A percentile compares a stretch with the other conserved stretches of the same genome.
These are phyloP conservation scores for Astrothelium macrocarpum DNA, from an alignment of 495 filamentous ascomycete species.

Conservation along the genomic window DNA sequence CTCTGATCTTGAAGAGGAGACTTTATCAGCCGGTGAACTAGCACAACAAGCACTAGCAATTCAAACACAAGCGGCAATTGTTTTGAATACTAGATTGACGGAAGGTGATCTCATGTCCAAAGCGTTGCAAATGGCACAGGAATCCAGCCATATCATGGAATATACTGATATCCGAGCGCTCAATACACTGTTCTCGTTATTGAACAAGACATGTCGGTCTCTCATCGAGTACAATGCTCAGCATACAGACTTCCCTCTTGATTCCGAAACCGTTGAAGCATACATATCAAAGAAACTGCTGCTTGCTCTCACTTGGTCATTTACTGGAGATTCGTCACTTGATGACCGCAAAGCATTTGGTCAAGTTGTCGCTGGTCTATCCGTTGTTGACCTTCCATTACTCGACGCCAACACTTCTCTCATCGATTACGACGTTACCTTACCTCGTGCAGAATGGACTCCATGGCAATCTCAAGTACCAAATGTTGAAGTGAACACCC, in stretches of 20 bases:
- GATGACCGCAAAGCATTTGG: conserved; percentile 81
- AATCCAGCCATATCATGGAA: conserved; percentile 94
- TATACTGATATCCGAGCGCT: conserved; percentile 84
- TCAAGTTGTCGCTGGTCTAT: conserved; percentile 64
- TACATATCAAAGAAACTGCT: conserved; percentile 89
- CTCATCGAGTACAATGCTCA: conserved; percentile 92
- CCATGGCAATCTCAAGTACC: conserved; percentile 93
- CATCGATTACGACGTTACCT: conserved; percentile 86
- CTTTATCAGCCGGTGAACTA: conserved; percentile 66
- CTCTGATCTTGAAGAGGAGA: conserved; percentile 90
- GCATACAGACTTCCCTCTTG: conserved; percentile 86
- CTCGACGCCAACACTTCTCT: conserved; percentile 68
- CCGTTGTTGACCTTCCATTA: conserved; percentile 70
- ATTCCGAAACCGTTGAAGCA: conserved; percentile 75
- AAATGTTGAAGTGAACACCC: conserved; percentile 89
- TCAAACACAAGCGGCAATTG: conserved; percentile 64
- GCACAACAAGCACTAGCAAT: conserved; percentile 64
- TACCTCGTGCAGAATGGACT: conserved; percentile 79
- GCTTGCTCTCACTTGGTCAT: conserved; percentile 83
- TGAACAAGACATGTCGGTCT: conserved; percentile 86
- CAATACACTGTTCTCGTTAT: conserved; percentile 84
- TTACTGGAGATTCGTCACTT: conserved; percentile 90
- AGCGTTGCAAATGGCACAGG: conserved; percentile 63
- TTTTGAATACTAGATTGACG: conserved; percentile 65
- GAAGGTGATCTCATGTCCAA: conserved; percentile 67